phyloP scores from a whole-genome alignment of 2,329 filamentous ascomycete species.

The Colletotrichum musicola region DNA sequence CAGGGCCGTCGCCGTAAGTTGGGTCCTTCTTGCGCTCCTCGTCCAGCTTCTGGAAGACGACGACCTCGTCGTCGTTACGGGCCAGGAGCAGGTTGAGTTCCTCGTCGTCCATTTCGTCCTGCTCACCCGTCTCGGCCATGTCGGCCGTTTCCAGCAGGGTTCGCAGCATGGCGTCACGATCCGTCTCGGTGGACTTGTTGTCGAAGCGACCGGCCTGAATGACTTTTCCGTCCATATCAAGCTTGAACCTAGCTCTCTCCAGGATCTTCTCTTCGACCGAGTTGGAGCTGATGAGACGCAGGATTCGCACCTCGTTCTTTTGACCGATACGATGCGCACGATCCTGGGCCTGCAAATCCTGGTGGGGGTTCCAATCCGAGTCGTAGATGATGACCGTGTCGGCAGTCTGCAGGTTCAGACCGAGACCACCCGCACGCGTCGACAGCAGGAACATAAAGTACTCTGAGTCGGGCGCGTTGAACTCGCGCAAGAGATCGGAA shows the following conservation, averaged over 20 bases:
- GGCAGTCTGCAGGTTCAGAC: constrained; percentile 95
- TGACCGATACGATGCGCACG: constrained; percentile 99
- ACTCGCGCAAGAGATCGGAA: constrained; percentile 87
- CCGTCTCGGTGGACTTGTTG: constrained; percentile 98
- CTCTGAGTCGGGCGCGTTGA: constrained; percentile 90
- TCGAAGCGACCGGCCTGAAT: constrained; percentile 99
- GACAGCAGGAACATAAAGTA: constrained; percentile 99
- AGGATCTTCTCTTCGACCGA: constrained; percentile 99
- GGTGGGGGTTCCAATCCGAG: constrained; percentile 99
- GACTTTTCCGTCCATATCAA: constrained; percentile 99
- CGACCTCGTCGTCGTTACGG: constrained; percentile 84
- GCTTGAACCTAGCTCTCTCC: constrained; percentile 95
- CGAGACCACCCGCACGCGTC: constrained; percentile 96
- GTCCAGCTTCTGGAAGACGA: constrained; percentile 85
- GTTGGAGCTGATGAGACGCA: constrained; percentile 94
- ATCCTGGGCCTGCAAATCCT: constrained; percentile 99
- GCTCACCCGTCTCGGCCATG: constrained; percentile 76
- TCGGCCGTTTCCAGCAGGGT: constrained; percentile 91
- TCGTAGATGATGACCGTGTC: constrained; percentile 99
- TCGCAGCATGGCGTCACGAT: constrained; percentile 95
- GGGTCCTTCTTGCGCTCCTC: constrained; percentile 75
- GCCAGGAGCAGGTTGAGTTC: constrained; percentile 96
- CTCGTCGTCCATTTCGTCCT: constrained; percentile 98
- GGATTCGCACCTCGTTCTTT: constrained; percentile 98
- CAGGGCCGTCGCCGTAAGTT: constrained; percentile 76